Conservation (phyloP, 495 filamentous ascomycete genomes). For the Penicillium steckii region DNA sequence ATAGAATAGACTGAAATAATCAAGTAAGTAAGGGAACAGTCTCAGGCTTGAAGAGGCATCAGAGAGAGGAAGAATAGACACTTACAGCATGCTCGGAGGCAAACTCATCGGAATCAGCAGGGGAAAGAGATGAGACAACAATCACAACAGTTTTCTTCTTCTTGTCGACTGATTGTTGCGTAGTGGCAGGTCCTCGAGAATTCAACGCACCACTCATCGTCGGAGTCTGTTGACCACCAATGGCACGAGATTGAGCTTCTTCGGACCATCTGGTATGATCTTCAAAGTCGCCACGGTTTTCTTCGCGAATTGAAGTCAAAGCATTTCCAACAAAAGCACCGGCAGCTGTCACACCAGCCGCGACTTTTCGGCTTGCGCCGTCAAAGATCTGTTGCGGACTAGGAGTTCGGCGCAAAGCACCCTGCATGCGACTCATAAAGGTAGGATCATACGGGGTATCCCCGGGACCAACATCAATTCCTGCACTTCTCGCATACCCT, state of each 20-base stretch:
- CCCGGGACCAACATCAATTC: constrained; percentile 29
- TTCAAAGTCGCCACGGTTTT: constrained; percentile 73
- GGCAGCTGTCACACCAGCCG: constrained; percentile 79
- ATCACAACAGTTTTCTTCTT: constrained; percentile 82
- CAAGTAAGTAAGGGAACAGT: constrained; percentile 13
- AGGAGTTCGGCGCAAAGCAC: constrained; percentile 80
- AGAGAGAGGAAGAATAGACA: constrained; percentile 3
- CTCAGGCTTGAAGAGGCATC: not conserved
- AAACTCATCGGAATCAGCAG: constrained; percentile 61
- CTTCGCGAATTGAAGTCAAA: constrained; percentile 82
- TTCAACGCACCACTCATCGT: constrained; percentile 33
- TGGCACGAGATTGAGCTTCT: constrained; percentile 58
- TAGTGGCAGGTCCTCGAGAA: constrained; percentile 16
- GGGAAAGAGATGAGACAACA: constrained; percentile 70
- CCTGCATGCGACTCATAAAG: constrained; percentile 76
- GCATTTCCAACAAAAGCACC: constrained; percentile 74
- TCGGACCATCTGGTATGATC: constrained; percentile 86
- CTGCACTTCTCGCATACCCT: constrained; percentile 33
- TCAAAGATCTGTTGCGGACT: constrained; percentile 88
- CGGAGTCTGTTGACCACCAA: constrained; percentile 27
- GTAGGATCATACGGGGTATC: constrained; percentile 51
- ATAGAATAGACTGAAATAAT: constrained; percentile 73
- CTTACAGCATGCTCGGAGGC: constrained; percentile 75
- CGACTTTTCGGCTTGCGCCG: constrained; percentile 70
- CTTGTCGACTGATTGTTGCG: constrained; percentile 22